Conservation (phyloP, 768 basidiomycete genomes). For the Hypholoma fasciculare region DNA sequence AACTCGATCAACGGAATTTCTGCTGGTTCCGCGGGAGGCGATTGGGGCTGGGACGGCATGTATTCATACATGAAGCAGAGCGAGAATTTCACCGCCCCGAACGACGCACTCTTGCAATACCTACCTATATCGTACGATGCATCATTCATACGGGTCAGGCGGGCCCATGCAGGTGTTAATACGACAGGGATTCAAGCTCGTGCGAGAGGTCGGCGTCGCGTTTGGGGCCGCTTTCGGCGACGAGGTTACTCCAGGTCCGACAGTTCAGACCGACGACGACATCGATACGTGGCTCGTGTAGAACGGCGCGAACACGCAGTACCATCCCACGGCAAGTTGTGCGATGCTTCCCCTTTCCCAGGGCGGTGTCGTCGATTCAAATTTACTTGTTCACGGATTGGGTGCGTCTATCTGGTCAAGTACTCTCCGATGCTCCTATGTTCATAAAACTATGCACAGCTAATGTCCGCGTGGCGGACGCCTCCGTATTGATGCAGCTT, state of each 20-base stretch:
- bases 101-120: conserved; percentile 30
- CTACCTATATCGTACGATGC: conserved; percentile 45
- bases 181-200: conserved; percentile 62
- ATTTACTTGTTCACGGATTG: conserved; percentile 29
- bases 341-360: conserved; percentile 29
- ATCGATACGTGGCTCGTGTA: conserved; percentile 51
- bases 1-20: conserved; percentile 32
- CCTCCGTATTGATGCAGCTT: conserved; percentile 50
- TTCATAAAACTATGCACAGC: conserved; percentile 12
- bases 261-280: conserved; percentile 51
- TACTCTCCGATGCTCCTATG: neutral
- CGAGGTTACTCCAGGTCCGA: conserved; percentile 24
- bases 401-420: conserved; percentile 14
- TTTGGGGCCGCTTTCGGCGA: conserved; percentile 38
- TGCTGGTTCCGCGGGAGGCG: conserved; percentile 14
- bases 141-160: conserved; percentile 44
- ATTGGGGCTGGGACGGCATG: conserved; percentile 48
- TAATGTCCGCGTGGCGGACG: conserved; percentile 61
- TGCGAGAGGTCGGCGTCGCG: conserved; percentile 53
- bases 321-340: conserved; percentile 46
- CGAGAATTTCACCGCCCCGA: conserved; percentile 57
- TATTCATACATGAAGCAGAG: conserved; percentile 47
- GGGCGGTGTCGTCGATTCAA: conserved; percentile 31
- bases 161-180: conserved; percentile 48
- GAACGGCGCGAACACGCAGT: conserved; percentile 47